A percentile compares a stretch with the other conserved stretches of the same genome.
These are phyloP conservation scores for Phytophthora multivora DNA, from an alignment of 352 stramenopile species.

Conservation along the genomic window DNA sequence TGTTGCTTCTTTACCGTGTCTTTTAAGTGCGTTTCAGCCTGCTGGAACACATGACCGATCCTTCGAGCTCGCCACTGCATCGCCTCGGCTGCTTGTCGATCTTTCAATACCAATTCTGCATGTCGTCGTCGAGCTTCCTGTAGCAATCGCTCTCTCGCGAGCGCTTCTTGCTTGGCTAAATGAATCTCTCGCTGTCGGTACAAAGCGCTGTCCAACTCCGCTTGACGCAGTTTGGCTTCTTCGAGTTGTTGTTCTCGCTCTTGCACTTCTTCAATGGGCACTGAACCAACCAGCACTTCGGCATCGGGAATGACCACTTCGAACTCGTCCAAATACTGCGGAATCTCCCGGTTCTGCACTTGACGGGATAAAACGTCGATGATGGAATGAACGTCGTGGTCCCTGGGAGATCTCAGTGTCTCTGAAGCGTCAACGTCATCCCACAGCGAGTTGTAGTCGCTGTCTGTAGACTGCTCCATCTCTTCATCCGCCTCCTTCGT, in stretches of 20 bases:
- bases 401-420: conserved; percentile 10
- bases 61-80: conserved; percentile 49
- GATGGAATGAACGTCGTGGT: conserved; percentile 39
- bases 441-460: conserved; percentile 45
- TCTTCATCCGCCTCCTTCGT: neutral
- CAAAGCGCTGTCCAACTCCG: conserved; percentile 52
- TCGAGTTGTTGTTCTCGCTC: conserved; percentile 67
- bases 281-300: conserved; percentile 60
- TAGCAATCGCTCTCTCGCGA: conserved; percentile 40
- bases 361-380: conserved; percentile 58
- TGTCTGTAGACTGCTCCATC: neutral
- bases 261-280: conserved; percentile 69
- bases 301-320: conserved; percentile 68
- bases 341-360: conserved; percentile 45
- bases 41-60: conserved; percentile 75
- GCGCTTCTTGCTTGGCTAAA: conserved; percentile 48
- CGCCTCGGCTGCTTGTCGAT: conserved; percentile 50
- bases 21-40: conserved; percentile 68
- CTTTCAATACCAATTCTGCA: conserved; percentile 43
- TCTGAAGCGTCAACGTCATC: conserved; percentile 29
- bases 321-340: conserved; percentile 70
- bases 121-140: conserved; percentile 46
- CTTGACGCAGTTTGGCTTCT: conserved; percentile 48
- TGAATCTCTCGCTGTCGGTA: conserved; percentile 56
- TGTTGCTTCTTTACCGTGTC: conserved; percentile 63